Evolutionary conservation across 176 grass and related monocot genomes (phyloP).

Genomic region (Metroxylon sagu): DNA sequence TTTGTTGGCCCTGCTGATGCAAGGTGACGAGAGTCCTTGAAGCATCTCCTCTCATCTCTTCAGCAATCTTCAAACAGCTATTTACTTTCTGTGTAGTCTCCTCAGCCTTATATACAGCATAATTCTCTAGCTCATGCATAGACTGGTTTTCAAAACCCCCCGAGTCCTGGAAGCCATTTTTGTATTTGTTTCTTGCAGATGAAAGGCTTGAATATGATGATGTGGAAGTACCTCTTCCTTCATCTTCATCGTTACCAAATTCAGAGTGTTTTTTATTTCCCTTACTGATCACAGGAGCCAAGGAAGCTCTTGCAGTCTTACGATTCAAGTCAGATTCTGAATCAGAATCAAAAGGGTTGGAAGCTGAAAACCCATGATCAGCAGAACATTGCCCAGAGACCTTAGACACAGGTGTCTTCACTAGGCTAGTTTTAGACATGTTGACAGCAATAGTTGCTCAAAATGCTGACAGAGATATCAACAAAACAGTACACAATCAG

Average conservation of each 20-base stretch:
- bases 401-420: not conserved
- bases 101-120: conserved; percentile 63
- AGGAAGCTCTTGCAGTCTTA: conserved; percentile 9
- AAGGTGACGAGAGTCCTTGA: conserved; percentile 70
- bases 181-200: conserved; percentile 30
- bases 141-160: conserved; percentile 67
- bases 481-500: not conserved
- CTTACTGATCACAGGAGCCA: not conserved
- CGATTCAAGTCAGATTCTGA: not conserved
- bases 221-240: not conserved
- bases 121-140: conserved; percentile 58
- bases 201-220: conserved; percentile 20
- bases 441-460: not conserved
- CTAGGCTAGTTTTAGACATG: not conserved
- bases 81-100: conserved; percentile 62
- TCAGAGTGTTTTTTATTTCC: not conserved
- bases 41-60: conserved; percentile 71
- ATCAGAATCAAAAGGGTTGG: conserved; percentile 8
- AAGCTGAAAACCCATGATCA: not conserved
- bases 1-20: conserved; percentile 85
- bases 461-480: not conserved
- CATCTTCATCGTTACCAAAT: not conserved
- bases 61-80: conserved; percentile 56
- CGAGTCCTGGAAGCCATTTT: conserved; percentile 63
- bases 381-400: not conserved